Conservation (phyloP, 176 grass and related monocot species). For the Oryza coarctata region DNA sequence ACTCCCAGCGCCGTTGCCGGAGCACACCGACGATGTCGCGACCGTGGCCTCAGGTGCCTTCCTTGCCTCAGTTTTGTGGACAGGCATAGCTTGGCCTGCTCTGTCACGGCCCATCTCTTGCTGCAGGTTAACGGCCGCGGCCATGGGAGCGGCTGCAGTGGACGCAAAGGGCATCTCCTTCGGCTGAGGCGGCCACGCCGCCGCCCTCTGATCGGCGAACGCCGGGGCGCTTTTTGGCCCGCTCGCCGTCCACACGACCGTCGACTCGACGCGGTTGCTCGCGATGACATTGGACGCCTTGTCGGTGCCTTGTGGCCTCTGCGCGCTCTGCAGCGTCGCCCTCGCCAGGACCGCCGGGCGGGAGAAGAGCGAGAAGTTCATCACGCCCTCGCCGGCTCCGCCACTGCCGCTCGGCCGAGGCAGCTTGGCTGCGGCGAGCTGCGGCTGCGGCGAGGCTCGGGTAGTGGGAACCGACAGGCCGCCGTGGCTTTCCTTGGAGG, state of each 20-base stretch:
- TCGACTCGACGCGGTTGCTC: slow-evolving; percentile 40
- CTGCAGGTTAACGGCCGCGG: slow-evolving; percentile 14
- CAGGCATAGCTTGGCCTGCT: neutral
- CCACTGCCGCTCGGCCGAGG: slow-evolving; percentile 15
- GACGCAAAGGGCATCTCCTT: slow-evolving; percentile 29
- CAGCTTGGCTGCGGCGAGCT: slow-evolving; percentile 17
- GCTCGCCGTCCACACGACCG: slow-evolving; percentile 25
- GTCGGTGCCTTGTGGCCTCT: slow-evolving; percentile 45
- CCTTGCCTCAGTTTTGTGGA: slow-evolving; percentile 24
- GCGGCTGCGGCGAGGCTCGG: slow-evolving; percentile 27
- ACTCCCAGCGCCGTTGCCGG: slow-evolving; percentile 43
- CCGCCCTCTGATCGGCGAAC: slow-evolving; percentile 22
- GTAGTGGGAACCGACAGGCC: neutral
- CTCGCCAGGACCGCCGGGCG: slow-evolving; percentile 44
- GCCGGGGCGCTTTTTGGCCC: neutral
- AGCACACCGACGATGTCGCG: slow-evolving; percentile 42
- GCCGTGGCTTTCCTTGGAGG: slow-evolving; percentile 29
- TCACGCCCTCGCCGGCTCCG: slow-evolving; percentile 27
- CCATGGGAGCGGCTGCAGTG: slow-evolving; percentile 17
- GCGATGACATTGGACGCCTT: slow-evolving; percentile 36
- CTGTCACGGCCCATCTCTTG: slow-evolving; percentile 23
- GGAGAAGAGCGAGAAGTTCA: slow-evolving; percentile 62
- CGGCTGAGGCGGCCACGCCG: slow-evolving; percentile 21
- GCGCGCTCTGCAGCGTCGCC: slow-evolving; percentile 42
- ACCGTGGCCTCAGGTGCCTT: slow-evolving; percentile 28